These are phyloP conservation scores for Pseudozyma sp. DNA, from an alignment of 1,284 basidiomycete genomes.

Conservation along the genomic window DNA sequence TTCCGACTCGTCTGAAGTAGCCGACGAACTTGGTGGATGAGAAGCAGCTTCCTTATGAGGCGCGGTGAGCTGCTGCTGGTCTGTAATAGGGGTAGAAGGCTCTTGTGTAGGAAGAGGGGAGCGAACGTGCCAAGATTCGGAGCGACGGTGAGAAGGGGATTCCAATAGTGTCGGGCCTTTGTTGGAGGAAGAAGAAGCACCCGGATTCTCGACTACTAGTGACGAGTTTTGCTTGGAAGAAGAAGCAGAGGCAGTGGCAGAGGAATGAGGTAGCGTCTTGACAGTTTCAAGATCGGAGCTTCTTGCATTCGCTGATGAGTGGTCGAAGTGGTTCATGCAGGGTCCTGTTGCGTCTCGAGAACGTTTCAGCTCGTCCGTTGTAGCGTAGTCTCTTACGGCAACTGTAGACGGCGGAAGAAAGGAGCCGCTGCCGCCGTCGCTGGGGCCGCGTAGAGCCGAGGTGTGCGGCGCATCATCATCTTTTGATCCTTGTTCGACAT, in stretches of 20 bases:
- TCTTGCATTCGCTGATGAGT: too few species aligned
- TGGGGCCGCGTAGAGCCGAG: neutral
- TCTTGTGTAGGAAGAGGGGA: too few species aligned
- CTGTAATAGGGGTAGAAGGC: too few species aligned
- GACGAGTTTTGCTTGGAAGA: neutral
- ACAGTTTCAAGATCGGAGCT: neutral
- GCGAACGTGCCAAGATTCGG: too few species aligned
- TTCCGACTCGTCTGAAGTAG: slow-evolving; percentile 11
- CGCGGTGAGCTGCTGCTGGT: too few species aligned
- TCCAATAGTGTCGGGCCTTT: too few species aligned
- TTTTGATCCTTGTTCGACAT: neutral
- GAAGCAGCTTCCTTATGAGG: too few species aligned
- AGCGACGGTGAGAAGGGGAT: too few species aligned
- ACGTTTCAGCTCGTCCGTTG: too few species aligned
- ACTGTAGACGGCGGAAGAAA: neutral
- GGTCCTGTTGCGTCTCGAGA: slow-evolving; percentile 8
- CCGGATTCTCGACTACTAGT: neutral
- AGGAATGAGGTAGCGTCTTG: neutral
- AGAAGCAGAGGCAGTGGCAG: neutral
- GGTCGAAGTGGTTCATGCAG: slow-evolving; percentile 10
- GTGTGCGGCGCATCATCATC: neutral
- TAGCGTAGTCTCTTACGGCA: neutral
- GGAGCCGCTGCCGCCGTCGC: too few species aligned
- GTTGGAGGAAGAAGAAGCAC: too few species aligned
- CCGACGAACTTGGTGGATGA: too few species aligned